A percentile compares a stretch with the other conserved stretches of the same genome.
Conservation (phyloP, 768 basidiomycete species). For the Epithele typhae region DNA sequence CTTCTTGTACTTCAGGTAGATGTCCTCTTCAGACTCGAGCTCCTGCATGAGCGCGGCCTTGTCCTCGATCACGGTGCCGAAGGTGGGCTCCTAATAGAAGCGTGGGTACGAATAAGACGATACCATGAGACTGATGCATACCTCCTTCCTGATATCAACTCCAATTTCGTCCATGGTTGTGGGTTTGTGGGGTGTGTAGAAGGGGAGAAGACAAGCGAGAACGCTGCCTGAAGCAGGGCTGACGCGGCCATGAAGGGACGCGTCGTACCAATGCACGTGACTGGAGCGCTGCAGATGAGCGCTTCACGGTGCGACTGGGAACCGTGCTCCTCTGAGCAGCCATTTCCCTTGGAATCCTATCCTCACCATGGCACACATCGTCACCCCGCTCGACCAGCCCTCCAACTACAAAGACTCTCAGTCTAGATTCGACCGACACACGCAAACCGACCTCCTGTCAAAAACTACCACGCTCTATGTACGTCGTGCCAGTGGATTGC, state of each 20-base stretch:
- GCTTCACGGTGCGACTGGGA: too few relatives aligned
- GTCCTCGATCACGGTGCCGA: constrained; percentile 83
- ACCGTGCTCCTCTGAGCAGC: constrained; percentile 3
- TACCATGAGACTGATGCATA: constrained; percentile 24
- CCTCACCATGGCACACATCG: constrained; percentile 76
- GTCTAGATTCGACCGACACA: constrained; percentile 70
- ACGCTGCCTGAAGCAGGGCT: constrained; percentile 17
- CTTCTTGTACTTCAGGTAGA: constrained; percentile 97
- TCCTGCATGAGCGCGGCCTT: constrained; percentile 85
- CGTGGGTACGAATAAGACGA: too few relatives aligned
- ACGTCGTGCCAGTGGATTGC: constrained; percentile 33
- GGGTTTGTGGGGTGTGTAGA: constrained; percentile 10
- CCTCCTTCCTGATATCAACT: constrained; percentile 79
- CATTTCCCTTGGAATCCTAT: constrained; percentile 4
- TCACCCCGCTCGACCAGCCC: constrained; percentile 82
- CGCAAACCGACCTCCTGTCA: constrained; percentile 73
- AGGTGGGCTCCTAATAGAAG: constrained; percentile 90
- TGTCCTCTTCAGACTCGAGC: constrained; percentile 75
- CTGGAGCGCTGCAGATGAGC: neutral
- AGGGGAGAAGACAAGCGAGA: neutral
- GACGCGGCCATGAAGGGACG: constrained; percentile 32
- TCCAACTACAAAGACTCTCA: constrained; percentile 98
- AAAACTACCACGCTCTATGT: constrained; percentile 92
- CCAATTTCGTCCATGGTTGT: constrained; percentile 82
- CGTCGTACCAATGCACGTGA: constrained; percentile 14